Base-by-base conservation (phyloP, 441 rosid genomes). In the Pelargonium citronellum region DNA sequence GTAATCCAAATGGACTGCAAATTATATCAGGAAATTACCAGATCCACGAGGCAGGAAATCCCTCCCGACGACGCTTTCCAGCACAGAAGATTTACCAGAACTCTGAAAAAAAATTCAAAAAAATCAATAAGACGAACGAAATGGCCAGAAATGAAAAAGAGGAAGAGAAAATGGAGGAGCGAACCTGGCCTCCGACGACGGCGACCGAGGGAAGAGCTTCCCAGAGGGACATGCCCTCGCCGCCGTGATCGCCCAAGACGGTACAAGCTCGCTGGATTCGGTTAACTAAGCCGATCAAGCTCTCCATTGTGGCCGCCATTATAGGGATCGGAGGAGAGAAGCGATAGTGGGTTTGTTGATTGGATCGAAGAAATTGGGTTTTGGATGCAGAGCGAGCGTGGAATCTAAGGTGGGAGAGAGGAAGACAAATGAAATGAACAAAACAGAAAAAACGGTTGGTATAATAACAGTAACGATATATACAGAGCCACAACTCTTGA, bases 1-100 rank as follows among this genome's bases (percentile, higher is more conserved):
- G 34, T 2, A 27, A 27, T 27, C 34, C 34, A 27, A 27, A 27
- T 27, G 34, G 34, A 27, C 34, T 1, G 34, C 1, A 5, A 46
- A 41, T 37, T 9, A 67, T 5, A 66, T 60, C 17, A 19, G 27
- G 73, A 10, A 9, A 27, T 69, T 83, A 95, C 98, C 96, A 67
- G 98, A 95, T 95, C 98, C 99, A 80, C 97, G 95, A 78, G 99
- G 99, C 77, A 92, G 82, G 77, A 95, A 92, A 69, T 95, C 99
- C 73, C 99, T 86, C 66, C 99, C 98, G 15, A 92, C 99, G 3
- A 95, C 89, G 79, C 96, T 95, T 81, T 95, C 99, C 72, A 91
- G 80, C 69, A 95, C 98, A 7, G 99, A 95, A 68, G 98, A 95
- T 79, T 95, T 95, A 37, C 99, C 97, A 0, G 98, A 95, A 81